Evolutionary conservation across 331 rosid genomes (phyloP), one percentile per base, ranked within the genome.

Genomic region (Malus hybrid): DNA sequence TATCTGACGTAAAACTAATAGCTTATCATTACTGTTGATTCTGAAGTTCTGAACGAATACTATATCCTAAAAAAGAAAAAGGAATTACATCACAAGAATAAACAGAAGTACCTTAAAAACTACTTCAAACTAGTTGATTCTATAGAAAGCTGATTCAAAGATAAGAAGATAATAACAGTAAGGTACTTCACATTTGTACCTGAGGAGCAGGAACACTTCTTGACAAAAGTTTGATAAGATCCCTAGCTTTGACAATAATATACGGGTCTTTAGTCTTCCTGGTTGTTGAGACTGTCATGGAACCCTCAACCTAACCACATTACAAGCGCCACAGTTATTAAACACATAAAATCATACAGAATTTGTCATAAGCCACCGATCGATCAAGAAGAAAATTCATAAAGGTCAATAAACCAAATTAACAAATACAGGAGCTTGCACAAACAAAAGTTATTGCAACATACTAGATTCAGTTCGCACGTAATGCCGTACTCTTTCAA

Each of bases 151-250:
- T 67, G 18, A 34, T 33, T 39, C 57, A 18, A 15, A 50, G 3
- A 64, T 18, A 63, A 61, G 10, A 33, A 44, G 5, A 69, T 6
- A 5, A 57, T 26, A 14, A 62, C 18, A 33, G 24, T 24, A 24
- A 39, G 56, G 30, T 39, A 33, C 8, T n/a, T 19, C 20, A 50
- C 62, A 6, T 28, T 68, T 36, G 39, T 67, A 93, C 98, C 96
- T 93, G 96, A 77, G 95, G 82, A 74, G 89, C 97, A 84, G 97
- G 93, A 75, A 92, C 97, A 84, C 97, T 94, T 70, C 99, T 86
- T 2, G 99, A 87, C 29, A 95, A 87, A 76, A 95, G 97, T 83
- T 82, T 92, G 7, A 95, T 88, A 63, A 92, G 97, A 87, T 95
- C 97, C 78, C 97, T 89, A 52, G 99, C 96, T 81, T 95, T 95